These are phyloP conservation scores for Calophaca sinica DNA, from an alignment of 306 rosid species.

Conservation along the genomic window DNA sequence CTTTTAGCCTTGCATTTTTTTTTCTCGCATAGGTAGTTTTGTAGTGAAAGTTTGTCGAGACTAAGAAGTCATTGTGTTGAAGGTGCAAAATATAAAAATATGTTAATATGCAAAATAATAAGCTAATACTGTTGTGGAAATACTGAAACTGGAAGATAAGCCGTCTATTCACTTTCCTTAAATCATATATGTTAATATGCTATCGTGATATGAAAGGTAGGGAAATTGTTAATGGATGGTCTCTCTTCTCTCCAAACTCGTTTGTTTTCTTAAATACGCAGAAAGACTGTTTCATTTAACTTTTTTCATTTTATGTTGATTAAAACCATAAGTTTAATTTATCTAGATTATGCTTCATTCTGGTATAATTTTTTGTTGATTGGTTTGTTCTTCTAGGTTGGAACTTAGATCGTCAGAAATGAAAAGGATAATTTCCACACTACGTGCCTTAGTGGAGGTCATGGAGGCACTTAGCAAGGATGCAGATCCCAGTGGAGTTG, in stretches of 20 bases:
- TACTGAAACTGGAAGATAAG: slow-evolving; percentile 5
- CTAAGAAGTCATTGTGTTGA: slow-evolving; percentile 17
- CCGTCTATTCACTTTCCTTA: slow-evolving; percentile 19
- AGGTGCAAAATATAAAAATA: neutral
- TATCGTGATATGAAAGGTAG: slow-evolving; percentile 24
- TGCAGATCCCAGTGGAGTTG: slow-evolving; percentile 87
- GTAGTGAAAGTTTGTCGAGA: neutral
- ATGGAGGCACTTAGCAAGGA: slow-evolving; percentile 86
- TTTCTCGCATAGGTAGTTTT: neutral
- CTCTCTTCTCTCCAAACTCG: slow-evolving; percentile 16
- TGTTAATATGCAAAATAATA: slow-evolving; percentile 13
- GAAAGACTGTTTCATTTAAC: slow-evolving; percentile 26
- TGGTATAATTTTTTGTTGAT: slow-evolving; percentile 29
- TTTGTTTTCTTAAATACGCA: slow-evolving; percentile 22
- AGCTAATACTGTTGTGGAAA: slow-evolving; percentile 8
- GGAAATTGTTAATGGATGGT: slow-evolving; percentile 25
- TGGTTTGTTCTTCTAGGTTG: slow-evolving; percentile 55
- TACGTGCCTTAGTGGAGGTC: slow-evolving; percentile 91
- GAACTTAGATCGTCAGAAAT: slow-evolving; percentile 64
- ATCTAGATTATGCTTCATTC: slow-evolving; percentile 16
- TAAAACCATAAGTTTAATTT: slow-evolving; percentile 19
- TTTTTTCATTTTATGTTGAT: slow-evolving; percentile 13
- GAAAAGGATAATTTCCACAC: slow-evolving; percentile 77
- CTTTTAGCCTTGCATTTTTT: slow-evolving; percentile 23
- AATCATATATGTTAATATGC: neutral